Conservation (phyloP, 306 rosid species). For the Phaseolus lunatus region DNA sequence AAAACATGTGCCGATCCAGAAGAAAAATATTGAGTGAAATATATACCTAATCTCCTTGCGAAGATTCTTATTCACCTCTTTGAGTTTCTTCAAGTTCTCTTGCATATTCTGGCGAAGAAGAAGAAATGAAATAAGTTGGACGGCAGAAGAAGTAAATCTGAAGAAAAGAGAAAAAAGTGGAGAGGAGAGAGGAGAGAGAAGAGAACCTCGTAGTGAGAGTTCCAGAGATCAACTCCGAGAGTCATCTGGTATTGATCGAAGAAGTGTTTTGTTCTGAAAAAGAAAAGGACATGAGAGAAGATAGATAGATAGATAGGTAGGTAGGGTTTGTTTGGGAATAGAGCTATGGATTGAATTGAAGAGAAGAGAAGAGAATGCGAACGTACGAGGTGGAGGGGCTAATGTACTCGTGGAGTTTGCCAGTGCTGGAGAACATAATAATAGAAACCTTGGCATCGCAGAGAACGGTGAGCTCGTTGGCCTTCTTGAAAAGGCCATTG, state of each 20-base stretch:
- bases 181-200: neutral
- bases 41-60: slow-evolving; percentile 75
- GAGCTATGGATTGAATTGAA: neutral
- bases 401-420: slow-evolving; percentile 71
- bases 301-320: neutral
- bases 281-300: neutral
- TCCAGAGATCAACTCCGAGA: slow-evolving; percentile 73
- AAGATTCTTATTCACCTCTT: slow-evolving; percentile 72
- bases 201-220: slow-evolving; percentile 74
- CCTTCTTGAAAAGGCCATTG: slow-evolving; percentile 89
- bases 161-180: neutral
- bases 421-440: slow-evolving; percentile 71
- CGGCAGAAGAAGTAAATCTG: neutral
- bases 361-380: neutral
- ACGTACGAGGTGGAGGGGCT: slow-evolving; percentile 73
- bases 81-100: slow-evolving; percentile 64
- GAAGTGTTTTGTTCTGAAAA: slow-evolving; percentile 71
- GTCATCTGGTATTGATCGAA: slow-evolving; percentile 76
- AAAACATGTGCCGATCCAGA: neutral
- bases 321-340: slow-evolving; percentile 37
- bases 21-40: neutral
- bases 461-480: slow-evolving; percentile 84
- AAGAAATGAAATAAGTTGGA: neutral
- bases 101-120: slow-evolving; percentile 66
- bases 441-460: slow-evolving; percentile 89